Evolutionary conservation across 352 stramenopile genomes (phyloP), one percentile per base, ranked within the genome.

Genomic region (Thraustotheca clavata): DNA sequence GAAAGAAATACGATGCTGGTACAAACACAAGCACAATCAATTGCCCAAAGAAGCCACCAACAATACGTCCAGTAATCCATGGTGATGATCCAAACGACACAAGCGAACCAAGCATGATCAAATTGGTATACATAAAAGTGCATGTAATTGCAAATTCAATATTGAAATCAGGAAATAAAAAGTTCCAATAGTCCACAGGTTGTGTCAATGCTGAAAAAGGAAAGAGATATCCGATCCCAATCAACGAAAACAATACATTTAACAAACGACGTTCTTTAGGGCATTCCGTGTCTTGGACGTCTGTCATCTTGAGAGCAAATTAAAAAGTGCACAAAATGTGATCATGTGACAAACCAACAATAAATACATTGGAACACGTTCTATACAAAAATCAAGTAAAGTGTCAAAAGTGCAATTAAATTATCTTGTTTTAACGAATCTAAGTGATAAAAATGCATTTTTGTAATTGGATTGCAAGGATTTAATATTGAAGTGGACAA

Each of bases 121-220:
- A 59, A 62, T 94, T 94, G 8, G 82, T 88, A 69, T 89, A 89
- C 80, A 91, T 89, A 70, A 89, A 94, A 31, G 75, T 77, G 39
- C 78, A 90, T 14, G 84, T 91, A 63, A 94, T 76, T 29, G 76
- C 75, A 60, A 91, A 94, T 69, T 94, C 85, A 54, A 94, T 89
- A 71, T 91, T 94, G 69, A 76, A 91, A 70, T 91, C 79, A 2
- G 85, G 85, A 61, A 91, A 94, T 16, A 91, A 73, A 73, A 87
- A 71, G 52, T 86, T 83, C 82, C 85, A 94, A 70, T 91, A 94
- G 73, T 94, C 85, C 57, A 91, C 82, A n/a, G 85, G 85, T 71
- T 94, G 85, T 39, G 85, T 94, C 61, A 94, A 79, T 48, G 85
- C 85, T 43, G 85, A 94, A 70, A 94, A 94, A 16, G 85, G 85